Percentiles rank a stretch among this genome's conserved stretches.
These are phyloP conservation scores for Suillus placidus DNA, from an alignment of 768 basidiomycete species.

Conservation along the genomic window DNA sequence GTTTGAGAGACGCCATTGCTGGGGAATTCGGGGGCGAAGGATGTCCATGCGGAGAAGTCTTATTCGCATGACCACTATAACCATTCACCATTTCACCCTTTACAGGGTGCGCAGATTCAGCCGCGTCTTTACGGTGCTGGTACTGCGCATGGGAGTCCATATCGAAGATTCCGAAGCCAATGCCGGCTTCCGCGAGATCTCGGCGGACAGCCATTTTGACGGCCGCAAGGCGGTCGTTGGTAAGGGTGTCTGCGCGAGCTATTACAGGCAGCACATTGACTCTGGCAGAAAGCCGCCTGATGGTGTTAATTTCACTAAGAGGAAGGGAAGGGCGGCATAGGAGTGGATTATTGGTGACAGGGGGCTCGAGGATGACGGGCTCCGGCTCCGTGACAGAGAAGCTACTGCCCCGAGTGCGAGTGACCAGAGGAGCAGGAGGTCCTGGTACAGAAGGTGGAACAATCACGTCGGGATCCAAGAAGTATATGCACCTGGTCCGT, in stretches of 20 bases:
- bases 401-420: conserved; percentile 70
- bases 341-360: conserved; percentile 71
- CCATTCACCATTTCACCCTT: conserved; percentile 58
- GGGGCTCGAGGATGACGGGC: conserved; percentile 79
- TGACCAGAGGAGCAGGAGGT: conserved; percentile 66
- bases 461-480: conserved; percentile 83
- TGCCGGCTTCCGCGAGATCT: conserved; percentile 82
- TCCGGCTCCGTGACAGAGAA: conserved; percentile 74
- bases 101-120: conserved; percentile 42
- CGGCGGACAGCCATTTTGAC: conserved; percentile 80
- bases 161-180: conserved; percentile 91
- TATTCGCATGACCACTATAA: conserved; percentile 53
- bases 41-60: conserved; percentile 49
- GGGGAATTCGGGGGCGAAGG: conserved; percentile 73
- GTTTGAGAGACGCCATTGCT: conserved; percentile 58
- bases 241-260: conserved; percentile 77
- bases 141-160: conserved; percentile 59
- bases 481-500: conserved; percentile 74
- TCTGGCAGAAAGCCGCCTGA: conserved; percentile 76
- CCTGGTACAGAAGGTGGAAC: conserved; percentile 69
- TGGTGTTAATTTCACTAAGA: conserved; percentile 70
- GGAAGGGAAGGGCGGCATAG: conserved; percentile 71
- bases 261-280: conserved; percentile 90
- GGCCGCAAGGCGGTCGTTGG: conserved; percentile 77
- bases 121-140: conserved; percentile 46